A percentile compares a stretch with the other conserved stretches of the same genome.
phyloP scores from a whole-genome alignment of 108 stramenopile genomes.

The Schizochytrium sp. region DNA sequence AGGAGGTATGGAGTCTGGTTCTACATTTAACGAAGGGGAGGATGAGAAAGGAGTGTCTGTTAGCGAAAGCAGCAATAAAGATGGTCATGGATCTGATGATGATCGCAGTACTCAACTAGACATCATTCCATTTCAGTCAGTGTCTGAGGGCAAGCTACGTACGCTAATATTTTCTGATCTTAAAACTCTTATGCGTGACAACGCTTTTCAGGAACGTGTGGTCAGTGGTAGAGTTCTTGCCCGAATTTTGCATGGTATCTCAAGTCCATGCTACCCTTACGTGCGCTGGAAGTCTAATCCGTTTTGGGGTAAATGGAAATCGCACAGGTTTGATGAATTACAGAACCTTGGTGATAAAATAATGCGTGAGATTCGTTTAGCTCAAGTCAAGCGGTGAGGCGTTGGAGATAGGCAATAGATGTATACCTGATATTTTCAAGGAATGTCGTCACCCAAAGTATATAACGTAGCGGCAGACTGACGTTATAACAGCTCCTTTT shows the following conservation, averaged over 20 bases:
- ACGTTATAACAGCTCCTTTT: no score
- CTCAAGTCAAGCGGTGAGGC: background rate
- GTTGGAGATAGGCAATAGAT: background rate
- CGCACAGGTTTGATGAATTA: background rate
- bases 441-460: no score
- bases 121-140: background rate
- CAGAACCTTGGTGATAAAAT: background rate
- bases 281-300: conserved; percentile 17
- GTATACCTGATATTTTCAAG: background rate
- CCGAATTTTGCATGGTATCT: conserved; percentile 35
- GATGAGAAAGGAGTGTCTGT: background rate
- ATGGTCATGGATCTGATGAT: background rate
- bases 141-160: conserved; percentile 9
- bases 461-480: no score
- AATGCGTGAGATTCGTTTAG: background rate
- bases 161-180: conserved; percentile 23
- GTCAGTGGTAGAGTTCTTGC: background rate
- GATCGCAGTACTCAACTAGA: background rate
- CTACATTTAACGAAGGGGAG: background rate
- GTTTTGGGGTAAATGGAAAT: conserved; percentile 37
- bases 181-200: conserved; percentile 29
- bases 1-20: background rate
- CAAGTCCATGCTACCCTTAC: conserved; percentile 18
- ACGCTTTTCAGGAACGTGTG: background rate
- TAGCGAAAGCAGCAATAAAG: background rate